These are phyloP conservation scores for Hyphopichia fennica DNA, from an alignment of 1,139 yeast genomes.

Conservation along the genomic window DNA sequence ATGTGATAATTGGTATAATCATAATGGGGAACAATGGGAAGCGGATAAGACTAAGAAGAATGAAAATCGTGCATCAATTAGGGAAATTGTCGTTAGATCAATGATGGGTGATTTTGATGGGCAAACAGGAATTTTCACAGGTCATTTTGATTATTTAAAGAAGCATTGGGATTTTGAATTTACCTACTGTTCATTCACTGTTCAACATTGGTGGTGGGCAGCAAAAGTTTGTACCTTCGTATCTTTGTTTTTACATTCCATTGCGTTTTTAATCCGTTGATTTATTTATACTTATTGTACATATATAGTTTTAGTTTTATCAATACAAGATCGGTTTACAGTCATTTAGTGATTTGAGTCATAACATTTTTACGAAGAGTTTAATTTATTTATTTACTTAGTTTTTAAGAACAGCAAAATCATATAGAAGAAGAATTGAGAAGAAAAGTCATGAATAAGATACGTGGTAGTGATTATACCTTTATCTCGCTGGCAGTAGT, in stretches of 20 bases:
- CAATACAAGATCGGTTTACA: too few relatives aligned
- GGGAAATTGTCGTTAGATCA: constrained; percentile 84
- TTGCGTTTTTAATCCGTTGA: constrained; percentile 11
- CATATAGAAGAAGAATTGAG: neutral
- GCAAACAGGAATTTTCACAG: constrained; percentile 80
- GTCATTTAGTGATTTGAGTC: too few relatives aligned
- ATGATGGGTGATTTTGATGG: constrained; percentile 98
- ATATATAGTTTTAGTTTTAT: neutral
- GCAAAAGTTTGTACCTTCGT: constrained; percentile 57
- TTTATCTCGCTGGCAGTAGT: too few relatives aligned
- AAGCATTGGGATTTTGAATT: constrained; percentile 66
- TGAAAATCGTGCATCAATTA: constrained; percentile 39
- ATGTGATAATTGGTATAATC: constrained; percentile 66
- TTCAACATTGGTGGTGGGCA: constrained; percentile 98
- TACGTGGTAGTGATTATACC: too few relatives aligned
- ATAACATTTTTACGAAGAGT: too few relatives aligned
- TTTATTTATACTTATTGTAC: neutral
- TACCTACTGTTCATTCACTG: constrained; percentile 72
- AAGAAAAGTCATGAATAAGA: too few relatives aligned
- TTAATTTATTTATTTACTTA: too few relatives aligned
- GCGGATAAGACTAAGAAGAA: constrained; percentile 45
- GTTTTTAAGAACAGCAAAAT: too few relatives aligned
- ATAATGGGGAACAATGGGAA: constrained; percentile 49
- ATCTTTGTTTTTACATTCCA: constrained; percentile 42
- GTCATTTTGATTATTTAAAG: constrained; percentile 44